Conservation (phyloP, 371 early-diverging fungal genomes). For the Mortierella sp. region DNA sequence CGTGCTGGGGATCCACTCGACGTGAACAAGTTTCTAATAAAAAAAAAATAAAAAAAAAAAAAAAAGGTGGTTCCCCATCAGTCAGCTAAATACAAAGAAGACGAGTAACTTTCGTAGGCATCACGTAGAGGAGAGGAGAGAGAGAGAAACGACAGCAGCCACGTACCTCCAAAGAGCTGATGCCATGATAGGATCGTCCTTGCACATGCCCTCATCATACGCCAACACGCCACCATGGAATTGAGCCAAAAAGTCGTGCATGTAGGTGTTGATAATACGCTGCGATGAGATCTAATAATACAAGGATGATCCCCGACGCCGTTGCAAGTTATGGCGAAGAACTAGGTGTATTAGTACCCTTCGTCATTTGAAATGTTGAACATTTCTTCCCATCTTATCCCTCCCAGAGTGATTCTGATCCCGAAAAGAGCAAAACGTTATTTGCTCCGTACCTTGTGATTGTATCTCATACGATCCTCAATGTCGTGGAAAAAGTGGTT, state of each 20-base stretch:
- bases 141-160: background rate
- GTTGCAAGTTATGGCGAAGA: too few species aligned
- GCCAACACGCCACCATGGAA: conserved; percentile 93
- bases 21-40: conserved; percentile 74
- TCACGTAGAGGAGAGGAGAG: background rate
- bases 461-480: conserved; percentile 79
- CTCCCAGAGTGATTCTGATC: too few species aligned
- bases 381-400: too few species aligned
- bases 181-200: conserved; percentile 90
- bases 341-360: too few species aligned
- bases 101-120: background rate
- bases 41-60: background rate
- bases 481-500: conserved; percentile 91
- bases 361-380: too few species aligned
- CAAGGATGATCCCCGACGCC: too few species aligned
- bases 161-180: conserved; percentile 90
- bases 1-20: conserved; percentile 67
- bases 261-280: conserved; percentile 75
- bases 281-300: conserved; percentile 68
- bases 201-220: conserved; percentile 93
- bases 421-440: too few species aligned
- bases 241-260: conserved; percentile 83
- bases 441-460: conserved; percentile 60
- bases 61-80: background rate
- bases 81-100: background rate